Evolutionary conservation across 768 basidiomycete genomes (phyloP).

Genomic region (Pleurotus citrinopileatus): DNA sequence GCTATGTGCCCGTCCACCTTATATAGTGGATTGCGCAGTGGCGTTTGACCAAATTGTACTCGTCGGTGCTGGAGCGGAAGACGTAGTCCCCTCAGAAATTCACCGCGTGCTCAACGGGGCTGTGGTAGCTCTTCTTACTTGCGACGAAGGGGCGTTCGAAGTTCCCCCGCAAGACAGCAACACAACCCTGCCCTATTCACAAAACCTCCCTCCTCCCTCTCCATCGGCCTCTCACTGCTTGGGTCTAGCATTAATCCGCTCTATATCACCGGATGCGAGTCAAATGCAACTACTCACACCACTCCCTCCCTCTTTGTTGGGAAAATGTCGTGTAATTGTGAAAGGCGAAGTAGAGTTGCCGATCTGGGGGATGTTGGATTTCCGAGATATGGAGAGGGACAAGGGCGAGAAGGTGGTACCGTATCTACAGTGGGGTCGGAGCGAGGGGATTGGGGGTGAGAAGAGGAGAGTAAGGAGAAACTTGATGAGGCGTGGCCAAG

Average conservation of each 20-base stretch:
- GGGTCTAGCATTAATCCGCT: constrained; percentile 78
- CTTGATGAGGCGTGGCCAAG: constrained; percentile 80
- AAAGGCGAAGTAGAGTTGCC: constrained; percentile 91
- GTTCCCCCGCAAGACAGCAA: not conserved
- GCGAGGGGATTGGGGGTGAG: constrained; percentile 70
- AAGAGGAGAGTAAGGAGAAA: constrained; percentile 77
- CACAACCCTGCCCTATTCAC: constrained; percentile 48
- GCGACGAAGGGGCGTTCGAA: constrained; percentile 40
- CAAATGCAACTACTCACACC: constrained; percentile 83
- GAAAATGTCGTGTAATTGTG: constrained; percentile 49
- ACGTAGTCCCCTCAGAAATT: constrained; percentile 71
- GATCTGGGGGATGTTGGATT: constrained; percentile 85
- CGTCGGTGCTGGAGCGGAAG: constrained; percentile 73
- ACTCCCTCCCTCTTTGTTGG: constrained; percentile 47
- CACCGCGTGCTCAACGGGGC: constrained; percentile 73
- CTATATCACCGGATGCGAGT: constrained; percentile 33
- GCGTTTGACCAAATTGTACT: constrained; percentile 67
- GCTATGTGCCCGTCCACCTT: constrained; percentile 67
- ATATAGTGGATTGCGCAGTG: constrained; percentile 56
- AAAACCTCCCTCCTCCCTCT: constrained; percentile 48
- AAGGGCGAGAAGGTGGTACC: constrained; percentile 55
- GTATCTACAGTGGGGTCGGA: constrained; percentile 78
- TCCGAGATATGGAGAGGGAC: constrained; percentile 33
- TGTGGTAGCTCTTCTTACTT: constrained; percentile 71
- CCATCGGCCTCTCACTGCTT: constrained; percentile 62